Percentiles rank a stretch among this genome's conserved stretches.
These are phyloP conservation scores for Trichoderma citrinoviride DNA, from an alignment of 2,329 filamentous ascomycete genomes.

Conservation along the genomic window DNA sequence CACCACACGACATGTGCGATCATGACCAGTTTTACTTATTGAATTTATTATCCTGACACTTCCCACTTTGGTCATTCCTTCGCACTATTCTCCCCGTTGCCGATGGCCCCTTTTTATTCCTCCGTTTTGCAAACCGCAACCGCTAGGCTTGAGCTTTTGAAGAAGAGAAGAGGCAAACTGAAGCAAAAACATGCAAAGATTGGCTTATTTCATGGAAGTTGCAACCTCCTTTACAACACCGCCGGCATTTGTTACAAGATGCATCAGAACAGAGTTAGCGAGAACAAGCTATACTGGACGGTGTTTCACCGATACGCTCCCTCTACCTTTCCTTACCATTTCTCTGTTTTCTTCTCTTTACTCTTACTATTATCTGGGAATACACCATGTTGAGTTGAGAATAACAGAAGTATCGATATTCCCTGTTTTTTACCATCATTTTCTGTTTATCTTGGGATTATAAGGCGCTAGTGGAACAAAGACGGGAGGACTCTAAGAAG, in stretches of 20 bases:
- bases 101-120: neutral
- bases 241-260: neutral
- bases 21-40: constrained; percentile 21
- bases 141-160: neutral
- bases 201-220: neutral
- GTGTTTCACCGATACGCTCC: constrained; percentile 5
- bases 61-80: constrained; percentile 22
- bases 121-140: neutral
- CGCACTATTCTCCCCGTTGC: constrained; percentile 1
- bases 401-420: neutral
- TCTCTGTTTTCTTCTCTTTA: neutral
- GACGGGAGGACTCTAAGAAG: constrained; percentile 23
- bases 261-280: neutral
- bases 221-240: neutral
- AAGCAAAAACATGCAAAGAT: neutral
- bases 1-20: constrained; percentile 31
- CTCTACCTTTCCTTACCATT: neutral
- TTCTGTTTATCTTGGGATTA: constrained; percentile 26
- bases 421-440: constrained; percentile 22
- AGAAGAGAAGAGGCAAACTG: neutral
- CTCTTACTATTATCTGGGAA: constrained; percentile 24
- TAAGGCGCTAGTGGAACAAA: constrained; percentile 31
- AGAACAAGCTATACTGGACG: neutral
- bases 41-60: constrained; percentile 16
- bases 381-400: constrained; percentile 2